Evolutionary conservation across 164 flowering plant species (phyloP), one percentile per base, ranked within the genome.

Genomic region (Piper longum): DNA sequence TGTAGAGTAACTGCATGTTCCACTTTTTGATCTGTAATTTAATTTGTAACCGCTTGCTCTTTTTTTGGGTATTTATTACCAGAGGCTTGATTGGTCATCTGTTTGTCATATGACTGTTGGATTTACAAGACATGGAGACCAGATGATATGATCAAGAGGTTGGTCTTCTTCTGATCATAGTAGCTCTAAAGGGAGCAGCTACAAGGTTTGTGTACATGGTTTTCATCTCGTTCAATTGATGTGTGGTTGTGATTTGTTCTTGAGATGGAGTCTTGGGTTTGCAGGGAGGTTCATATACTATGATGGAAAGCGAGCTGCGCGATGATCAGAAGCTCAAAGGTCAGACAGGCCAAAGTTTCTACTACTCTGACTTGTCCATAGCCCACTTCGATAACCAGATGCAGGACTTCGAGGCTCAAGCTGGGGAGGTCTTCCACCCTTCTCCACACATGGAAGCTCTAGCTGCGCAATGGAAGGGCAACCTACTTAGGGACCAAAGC

Each of bases 381-480:
- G 26, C 52, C 13, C 57, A 67, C n/a, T 56, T 60, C 42, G 64
- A 61, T 17, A 43, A 13, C 60, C 64, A 40, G 65, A 62, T 62
- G 66, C 65, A 68, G 61, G 45, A 61, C 39, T 62, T 45, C 43
- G 60, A 55, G 51, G 52, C 14, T 9, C 43, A 61, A 1, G 62
- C 40, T 42, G 17, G 66, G 43, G 71, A 70, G 64, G 5, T 70
- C 66, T 42, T 60, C 76, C 62, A 70, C 40, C 60, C 66, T 59
- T 59, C 72, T 62, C 60, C 71, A 7, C 69, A 78, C 64, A 77
- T 82, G 78, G 89, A 82, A 62, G 81, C 82, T 85, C 70, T 85
- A 41, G 65, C 69, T n/a, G 58, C 65, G 41, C 71, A 70, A 16
- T 64, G 72, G 26, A 71, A 71, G 59, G 62, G 61, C 56, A 26